Percentiles rank a stretch among this genome's conserved stretches.
Conservation (phyloP, 2,329 filamentous ascomycete species). For the Fusarium papillatum region DNA sequence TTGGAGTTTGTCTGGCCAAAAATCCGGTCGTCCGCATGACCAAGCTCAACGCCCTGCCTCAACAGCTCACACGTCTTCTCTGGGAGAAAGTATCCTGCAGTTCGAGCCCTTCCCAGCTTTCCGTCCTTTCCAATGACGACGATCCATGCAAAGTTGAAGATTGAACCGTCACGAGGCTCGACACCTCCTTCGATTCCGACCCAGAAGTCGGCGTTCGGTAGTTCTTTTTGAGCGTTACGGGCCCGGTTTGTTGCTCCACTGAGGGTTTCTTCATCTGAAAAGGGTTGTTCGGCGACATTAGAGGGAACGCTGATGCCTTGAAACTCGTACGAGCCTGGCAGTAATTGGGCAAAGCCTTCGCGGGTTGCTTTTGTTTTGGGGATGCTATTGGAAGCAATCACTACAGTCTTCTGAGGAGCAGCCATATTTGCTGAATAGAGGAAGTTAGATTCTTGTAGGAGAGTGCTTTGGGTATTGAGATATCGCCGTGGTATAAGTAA, state of each 20-base stretch:
- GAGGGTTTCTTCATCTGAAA: constrained; percentile 54
- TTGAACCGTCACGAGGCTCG: constrained; percentile 42
- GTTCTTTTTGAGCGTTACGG: constrained; percentile 45
- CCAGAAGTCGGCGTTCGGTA: constrained; percentile 54
- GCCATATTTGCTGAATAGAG: background rate
- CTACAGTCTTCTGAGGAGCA: constrained; percentile 14
- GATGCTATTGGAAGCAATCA: constrained; percentile 56
- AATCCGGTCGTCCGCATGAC: constrained; percentile 54
- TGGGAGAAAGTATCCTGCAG: constrained; percentile 53
- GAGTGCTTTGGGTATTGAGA: background rate
- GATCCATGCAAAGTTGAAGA: constrained; percentile 58
- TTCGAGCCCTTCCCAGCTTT: constrained; percentile 52
- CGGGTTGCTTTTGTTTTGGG: constrained; percentile 54
- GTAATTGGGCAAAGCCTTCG: constrained; percentile 52
- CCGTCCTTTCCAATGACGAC: constrained; percentile 47
- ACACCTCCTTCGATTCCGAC: constrained; percentile 58
- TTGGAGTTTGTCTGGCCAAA: constrained; percentile 55
- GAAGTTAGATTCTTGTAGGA: background rate
- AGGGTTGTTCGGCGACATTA: constrained; percentile 55
- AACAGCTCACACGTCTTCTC: constrained; percentile 52
- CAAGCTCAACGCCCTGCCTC: constrained; percentile 53
- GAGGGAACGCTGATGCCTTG: constrained; percentile 50
- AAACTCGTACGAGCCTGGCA: constrained; percentile 47
- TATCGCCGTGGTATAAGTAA: background rate
- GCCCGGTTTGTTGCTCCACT: constrained; percentile 54